Percentiles rank a stretch among this genome's conserved stretches.
phyloP scores from a whole-genome alignment of 2,329 filamentous ascomycete genomes.

The Botrytis galanthina region DNA sequence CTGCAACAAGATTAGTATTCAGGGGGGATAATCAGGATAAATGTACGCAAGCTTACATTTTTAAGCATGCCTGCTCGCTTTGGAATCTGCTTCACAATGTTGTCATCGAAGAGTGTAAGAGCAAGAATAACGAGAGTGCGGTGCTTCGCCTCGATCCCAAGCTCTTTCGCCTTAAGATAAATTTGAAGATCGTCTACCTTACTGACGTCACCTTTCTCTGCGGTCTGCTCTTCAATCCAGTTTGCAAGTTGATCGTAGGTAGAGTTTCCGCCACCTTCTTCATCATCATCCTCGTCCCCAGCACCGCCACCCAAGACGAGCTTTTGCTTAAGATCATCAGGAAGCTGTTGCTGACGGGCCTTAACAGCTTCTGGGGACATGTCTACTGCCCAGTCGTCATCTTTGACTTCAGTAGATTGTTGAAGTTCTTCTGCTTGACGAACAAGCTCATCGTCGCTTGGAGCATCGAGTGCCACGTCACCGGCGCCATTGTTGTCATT shows the following conservation, averaged over 20 bases:
- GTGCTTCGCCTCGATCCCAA: conserved; percentile 93
- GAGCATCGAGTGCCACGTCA: conserved; percentile 60
- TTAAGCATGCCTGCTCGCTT: conserved; percentile 83
- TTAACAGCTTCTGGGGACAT: conserved; percentile 94
- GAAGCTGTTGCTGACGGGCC: conserved; percentile 88
- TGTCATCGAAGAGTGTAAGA: conserved; percentile 89
- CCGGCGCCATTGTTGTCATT: conserved; percentile 44
- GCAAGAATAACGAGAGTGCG: conserved; percentile 88
- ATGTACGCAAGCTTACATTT: conserved; percentile 58
- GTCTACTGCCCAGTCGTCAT: conserved; percentile 94
- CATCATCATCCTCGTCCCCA: conserved; percentile 77
- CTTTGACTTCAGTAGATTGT: conserved; percentile 64
- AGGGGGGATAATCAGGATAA: neutral
- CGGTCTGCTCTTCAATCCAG: conserved; percentile 79
- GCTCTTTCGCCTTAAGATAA: conserved; percentile 94
- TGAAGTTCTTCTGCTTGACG: conserved; percentile 75
- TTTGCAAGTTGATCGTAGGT: conserved; percentile 88
- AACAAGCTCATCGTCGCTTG: conserved; percentile 89
- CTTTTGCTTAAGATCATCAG: conserved; percentile 91
- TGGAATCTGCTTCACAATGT: conserved; percentile 83
- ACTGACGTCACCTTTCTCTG: conserved; percentile 69
- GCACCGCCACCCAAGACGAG: conserved; percentile 76
- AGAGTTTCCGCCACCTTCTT: conserved; percentile 70
- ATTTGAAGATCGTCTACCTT: conserved; percentile 86
- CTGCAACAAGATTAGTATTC: conserved; percentile 40